Base-by-base conservation (phyloP, 306 rosid genomes). In the Rosa lucieae region DNA sequence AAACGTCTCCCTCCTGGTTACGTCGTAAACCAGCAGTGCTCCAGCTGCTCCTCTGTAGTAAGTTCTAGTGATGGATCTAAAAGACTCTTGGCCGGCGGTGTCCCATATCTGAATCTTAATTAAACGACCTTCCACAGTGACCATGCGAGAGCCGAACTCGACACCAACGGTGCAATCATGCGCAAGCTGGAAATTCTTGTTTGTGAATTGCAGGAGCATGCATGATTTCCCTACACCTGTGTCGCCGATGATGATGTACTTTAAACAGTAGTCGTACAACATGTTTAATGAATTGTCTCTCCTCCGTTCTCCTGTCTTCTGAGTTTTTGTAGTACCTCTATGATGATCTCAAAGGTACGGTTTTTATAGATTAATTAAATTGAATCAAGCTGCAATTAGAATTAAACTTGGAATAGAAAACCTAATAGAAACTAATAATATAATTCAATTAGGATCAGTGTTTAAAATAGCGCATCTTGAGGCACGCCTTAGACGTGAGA, bases 41-140 rank as follows among this genome's bases (percentile, higher is more conserved):
- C 97, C 98, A 14, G 97, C 97, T 59, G 97, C 97, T 87, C 97
- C 97, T 75, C 97, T 87, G 78, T 94, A 94, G 86, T 92, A 94
- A 71, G 93, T 89, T 82, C 97, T 87, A 79, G 98, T 92, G 84
- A 94, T 94, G 32, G 98, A 94, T 84, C 97, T 87, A 89, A 94
- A 94, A 23, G 96, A 86, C 80, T 94, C 98, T 90, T 94, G 98
- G 78, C 98, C 98, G 75, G 98, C 97, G 49, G 97, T 94, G 79
- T 94, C 98, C 98, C 98, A 94, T 87, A 94, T 94, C 90, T 94
- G 98, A 72, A 94, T 96, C 96, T 94, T 94, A 46, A 90, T 75
- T 29, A 94, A 96, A 8, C 93, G 90, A 18, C 84, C 83, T 44
- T 89, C 91, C 53, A 94, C 88, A 87, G 92, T 84, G 82, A 94